Percentiles rank a stretch among this genome's conserved stretches.
Conservation (phyloP, 805 yeast genomes). For the Candida morakotiae region DNA sequence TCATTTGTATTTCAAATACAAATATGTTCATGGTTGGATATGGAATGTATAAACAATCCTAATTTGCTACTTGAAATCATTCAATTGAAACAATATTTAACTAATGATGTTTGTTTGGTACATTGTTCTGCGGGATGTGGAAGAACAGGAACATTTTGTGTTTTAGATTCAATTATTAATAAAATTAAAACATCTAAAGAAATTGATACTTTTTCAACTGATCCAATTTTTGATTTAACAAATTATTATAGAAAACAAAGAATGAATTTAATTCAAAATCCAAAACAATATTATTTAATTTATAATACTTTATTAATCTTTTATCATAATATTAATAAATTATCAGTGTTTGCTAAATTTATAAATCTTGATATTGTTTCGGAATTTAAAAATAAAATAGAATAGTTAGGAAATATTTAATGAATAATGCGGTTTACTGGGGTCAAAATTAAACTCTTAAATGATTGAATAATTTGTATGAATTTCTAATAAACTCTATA, state of each 20-base stretch:
- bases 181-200: conserved; percentile 10
- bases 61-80: conserved; percentile 51
- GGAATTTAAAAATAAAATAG: conserved; percentile 7
- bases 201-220: conserved; percentile 21
- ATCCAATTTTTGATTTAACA: conserved; percentile 45
- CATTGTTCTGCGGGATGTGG: conserved; percentile 99
- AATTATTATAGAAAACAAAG: conserved; percentile 48
- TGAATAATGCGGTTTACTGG: background rate
- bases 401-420: background rate
- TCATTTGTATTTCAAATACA: conserved; percentile 66
- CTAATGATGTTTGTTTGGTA: conserved; percentile 43
- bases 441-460: background rate
- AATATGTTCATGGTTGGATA: conserved; percentile 79
- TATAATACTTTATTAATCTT: conserved; percentile 36
- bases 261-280: conserved; percentile 56
- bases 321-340: conserved; percentile 8
- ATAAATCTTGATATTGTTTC: conserved; percentile 10
- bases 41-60: conserved; percentile 57
- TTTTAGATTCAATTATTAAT: conserved; percentile 31
- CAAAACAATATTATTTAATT: conserved; percentile 49
- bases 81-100: conserved; percentile 21
- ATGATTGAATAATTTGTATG: no score
- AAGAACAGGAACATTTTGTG: conserved; percentile 73
- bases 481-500: no score
- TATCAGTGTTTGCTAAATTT: conserved; percentile 10